Percentiles rank a stretch among this genome's conserved stretches.
Evolutionary conservation across 768 basidiomycete species (phyloP).

Genomic region (Amanita phalloides): DNA sequence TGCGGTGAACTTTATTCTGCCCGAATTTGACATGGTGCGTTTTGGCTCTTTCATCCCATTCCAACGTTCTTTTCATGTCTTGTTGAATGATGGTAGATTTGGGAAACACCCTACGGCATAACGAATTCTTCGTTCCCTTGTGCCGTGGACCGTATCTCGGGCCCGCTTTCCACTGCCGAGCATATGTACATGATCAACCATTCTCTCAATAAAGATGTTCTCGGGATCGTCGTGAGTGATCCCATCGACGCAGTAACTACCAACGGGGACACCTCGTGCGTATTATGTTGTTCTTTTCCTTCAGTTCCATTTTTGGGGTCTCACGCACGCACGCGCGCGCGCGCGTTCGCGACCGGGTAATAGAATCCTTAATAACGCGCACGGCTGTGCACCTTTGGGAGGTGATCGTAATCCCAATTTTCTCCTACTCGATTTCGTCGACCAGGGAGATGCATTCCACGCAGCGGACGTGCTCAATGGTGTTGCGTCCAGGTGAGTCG

Average conservation of each 20-base stretch:
- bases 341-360: background rate
- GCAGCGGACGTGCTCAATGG: conserved; percentile 38
- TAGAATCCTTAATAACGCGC: conserved; percentile 30
- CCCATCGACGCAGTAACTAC: conserved; percentile 25
- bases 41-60: background rate
- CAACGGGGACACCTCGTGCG: conserved; percentile 27
- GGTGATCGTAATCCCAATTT: conserved; percentile 39
- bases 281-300: conserved; percentile 4
- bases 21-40: conserved; percentile 44
- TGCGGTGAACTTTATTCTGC: conserved; percentile 38
- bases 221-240: conserved; percentile 29
- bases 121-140: conserved; percentile 44
- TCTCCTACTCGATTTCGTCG: conserved; percentile 41
- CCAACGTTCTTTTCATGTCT: no score
- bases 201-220: conserved; percentile 35
- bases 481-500: conserved; percentile 19
- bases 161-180: conserved; percentile 34
- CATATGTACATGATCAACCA: conserved; percentile 56
- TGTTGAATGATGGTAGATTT: conserved; percentile 20
- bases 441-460: conserved; percentile 32
- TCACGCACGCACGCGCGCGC: no score
- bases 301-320: background rate
- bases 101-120: conserved; percentile 46
- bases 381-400: conserved; percentile 31
- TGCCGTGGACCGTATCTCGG: conserved; percentile 36